Evolutionary conservation across 805 yeast species (phyloP).

Genomic region (Dipodascus geniculatus): DNA sequence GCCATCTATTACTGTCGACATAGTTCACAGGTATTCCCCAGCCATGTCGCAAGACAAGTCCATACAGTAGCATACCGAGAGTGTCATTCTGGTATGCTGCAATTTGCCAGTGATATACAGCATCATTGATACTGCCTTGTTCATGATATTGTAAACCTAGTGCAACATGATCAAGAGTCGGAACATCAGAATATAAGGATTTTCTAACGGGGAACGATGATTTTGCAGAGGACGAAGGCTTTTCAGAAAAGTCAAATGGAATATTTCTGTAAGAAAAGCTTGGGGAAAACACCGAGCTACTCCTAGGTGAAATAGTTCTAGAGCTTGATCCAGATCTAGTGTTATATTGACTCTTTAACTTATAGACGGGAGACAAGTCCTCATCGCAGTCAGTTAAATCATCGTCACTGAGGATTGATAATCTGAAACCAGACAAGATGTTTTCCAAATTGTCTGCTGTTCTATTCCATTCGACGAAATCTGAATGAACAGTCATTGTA

Average conservation of each 20-base stretch:
- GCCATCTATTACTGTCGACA: constrained; percentile 44
- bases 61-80: constrained; percentile 60
- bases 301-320: background rate
- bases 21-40: constrained; percentile 54
- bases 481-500: too few species aligned
- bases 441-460: background rate
- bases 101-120: constrained; percentile 52
- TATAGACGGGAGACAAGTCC: too few species aligned
- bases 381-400: background rate
- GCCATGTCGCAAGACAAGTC: constrained; percentile 54
- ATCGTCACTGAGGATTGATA: background rate
- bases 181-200: background rate
- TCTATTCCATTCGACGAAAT: too few species aligned
- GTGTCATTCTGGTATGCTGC: constrained; percentile 52
- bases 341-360: too few species aligned
- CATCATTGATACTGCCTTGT: constrained; percentile 51
- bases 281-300: background rate
- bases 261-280: background rate
- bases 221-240: background rate
- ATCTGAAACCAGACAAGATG: background rate
- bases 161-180: constrained; percentile 19
- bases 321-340: background rate
- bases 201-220: background rate
- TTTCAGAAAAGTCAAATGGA: background rate
- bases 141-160: constrained; percentile 32